Evolutionary conservation across 257 asterid species (phyloP), one percentile per base, ranked within the genome.

Genomic region (Salvia miltiorrhiza): DNA sequence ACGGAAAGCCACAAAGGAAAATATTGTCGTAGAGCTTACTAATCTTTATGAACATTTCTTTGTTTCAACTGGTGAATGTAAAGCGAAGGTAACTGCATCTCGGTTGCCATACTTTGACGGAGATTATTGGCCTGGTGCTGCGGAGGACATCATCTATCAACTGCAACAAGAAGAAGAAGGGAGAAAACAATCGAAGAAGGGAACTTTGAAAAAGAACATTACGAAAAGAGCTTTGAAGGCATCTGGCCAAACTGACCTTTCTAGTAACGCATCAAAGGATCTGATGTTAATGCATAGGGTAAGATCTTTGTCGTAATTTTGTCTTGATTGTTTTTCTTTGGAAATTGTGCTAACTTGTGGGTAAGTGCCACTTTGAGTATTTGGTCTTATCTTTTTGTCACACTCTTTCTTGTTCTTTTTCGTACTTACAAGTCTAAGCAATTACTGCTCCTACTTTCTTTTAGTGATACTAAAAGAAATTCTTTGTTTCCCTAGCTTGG

Each of bases 41-140:
- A 94, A 94, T 83, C 78, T 94, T 76, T 89, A 87, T 35, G 97
- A 91, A 41, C 96, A 91, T 79, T 89, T 94, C 82, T 91, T 94
- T 78, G 79, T 80, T 56, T 75, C 92, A 54, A 71, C 81, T 7
- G 99, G 97, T 41, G 99, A 91, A 77, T 82, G 93, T 78, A 94
- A 82, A 78, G 96, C 99, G 52, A 94, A 89, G 85, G 96, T 91
- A 53, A 91, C 99, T 67, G 99, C 97, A 52, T 80, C 96, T 54
- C 93, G 97, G 66, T 81, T 94, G 77, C 99, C 99, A 30, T 91
- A 94, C 72, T 94, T 94, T 69, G 99, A 94, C 78, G 99, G 99
- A 70, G 99, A 94, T 77, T 91, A 94, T 77, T 94, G 99, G 99
- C 99, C 99, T 65, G 99, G 99, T 69, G 96, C 99, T 70, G 99